These are phyloP conservation scores for Fusarium sambucinum DNA, from an alignment of 2,329 filamentous ascomycete genomes.

Conservation along the genomic window DNA sequence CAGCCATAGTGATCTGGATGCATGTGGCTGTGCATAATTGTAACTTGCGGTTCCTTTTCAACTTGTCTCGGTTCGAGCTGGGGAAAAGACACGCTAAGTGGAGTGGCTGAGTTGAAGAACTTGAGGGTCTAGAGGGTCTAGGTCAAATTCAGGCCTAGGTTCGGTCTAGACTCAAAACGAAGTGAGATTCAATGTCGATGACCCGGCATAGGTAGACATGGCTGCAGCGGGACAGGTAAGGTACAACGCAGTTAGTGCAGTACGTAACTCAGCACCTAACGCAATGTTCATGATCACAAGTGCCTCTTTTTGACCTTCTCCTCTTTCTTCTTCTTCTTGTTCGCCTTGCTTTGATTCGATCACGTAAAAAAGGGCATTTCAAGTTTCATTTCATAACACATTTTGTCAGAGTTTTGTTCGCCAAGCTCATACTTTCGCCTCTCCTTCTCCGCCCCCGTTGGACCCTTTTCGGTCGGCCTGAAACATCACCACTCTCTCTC, in stretches of 20 bases:
- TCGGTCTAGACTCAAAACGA: constrained; percentile 19
- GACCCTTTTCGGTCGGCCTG: constrained; percentile 29
- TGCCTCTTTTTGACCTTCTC: constrained; percentile 26
- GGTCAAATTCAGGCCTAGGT: constrained; percentile 16
- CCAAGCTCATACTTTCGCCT: constrained; percentile 6
- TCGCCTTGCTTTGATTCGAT: constrained; percentile 9
- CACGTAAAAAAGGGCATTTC: not conserved
- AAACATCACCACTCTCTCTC: constrained; percentile 40
- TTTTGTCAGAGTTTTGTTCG: constrained; percentile 15
- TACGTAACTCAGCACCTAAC: constrained; percentile 5
- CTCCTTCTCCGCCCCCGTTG: constrained; percentile 9
- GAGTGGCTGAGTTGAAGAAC: constrained; percentile 19
- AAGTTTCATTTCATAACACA: constrained; percentile 13
- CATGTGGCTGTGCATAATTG: constrained; percentile 4
- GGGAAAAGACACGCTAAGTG: constrained; percentile 5
- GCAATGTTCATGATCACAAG: constrained; percentile 30
- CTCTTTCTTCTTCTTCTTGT: constrained; percentile 1
- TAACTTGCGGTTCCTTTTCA: not conserved
- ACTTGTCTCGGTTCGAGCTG: not conserved
- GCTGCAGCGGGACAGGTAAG: constrained; percentile 1
- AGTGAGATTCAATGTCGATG: constrained; percentile 16
- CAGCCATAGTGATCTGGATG: constrained; percentile 17
- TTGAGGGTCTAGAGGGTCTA: constrained; percentile 22
- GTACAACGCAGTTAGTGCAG: not conserved
- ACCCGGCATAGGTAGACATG: constrained; percentile 5